phyloP scores from a whole-genome alignment of 2,329 filamentous ascomycete genomes.

The Hansfordia pulvinata region DNA sequence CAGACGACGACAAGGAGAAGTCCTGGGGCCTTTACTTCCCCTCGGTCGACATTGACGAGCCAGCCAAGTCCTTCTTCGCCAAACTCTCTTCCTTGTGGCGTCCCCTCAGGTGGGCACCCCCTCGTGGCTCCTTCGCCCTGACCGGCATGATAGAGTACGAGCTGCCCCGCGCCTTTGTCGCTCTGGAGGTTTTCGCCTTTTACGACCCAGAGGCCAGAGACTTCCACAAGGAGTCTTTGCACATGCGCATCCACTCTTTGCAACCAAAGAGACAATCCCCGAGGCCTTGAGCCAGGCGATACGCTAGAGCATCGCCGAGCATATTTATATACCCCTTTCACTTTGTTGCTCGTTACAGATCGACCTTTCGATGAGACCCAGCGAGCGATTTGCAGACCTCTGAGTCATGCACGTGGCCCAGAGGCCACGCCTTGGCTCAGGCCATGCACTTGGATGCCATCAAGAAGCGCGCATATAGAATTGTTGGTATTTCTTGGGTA shows the following conservation, averaged over 20 bases:
- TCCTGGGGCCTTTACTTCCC: constrained; percentile 3
- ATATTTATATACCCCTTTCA: no score
- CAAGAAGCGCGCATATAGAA: no score
- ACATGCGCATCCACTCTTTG: constrained; percentile 9
- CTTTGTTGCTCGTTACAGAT: no score
- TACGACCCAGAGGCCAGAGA: constrained; percentile 1
- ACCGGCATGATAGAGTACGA: neutral
- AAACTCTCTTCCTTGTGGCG: constrained; percentile 16
- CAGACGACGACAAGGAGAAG: neutral
- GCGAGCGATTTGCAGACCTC: no score
- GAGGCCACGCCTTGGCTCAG: no score
- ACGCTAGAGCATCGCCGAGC: no score
- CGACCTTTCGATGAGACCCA: no score
- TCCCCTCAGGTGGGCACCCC: neutral
- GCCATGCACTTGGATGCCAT: no score
- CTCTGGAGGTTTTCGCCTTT: constrained; percentile 1
- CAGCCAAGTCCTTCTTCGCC: constrained; percentile 6
- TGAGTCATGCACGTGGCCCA: no score
- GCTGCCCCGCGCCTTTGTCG: neutral
- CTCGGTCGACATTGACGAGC: constrained; percentile 4
- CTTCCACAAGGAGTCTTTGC: constrained; percentile 1
- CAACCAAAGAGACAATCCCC: constrained; percentile 13
- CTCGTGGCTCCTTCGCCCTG: neutral
- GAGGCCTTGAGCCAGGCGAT: constrained; percentile 10
- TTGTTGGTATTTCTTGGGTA: no score